phyloP scores from a whole-genome alignment of 202 grass and related monocot species.

The Panicum hallii region DNA sequence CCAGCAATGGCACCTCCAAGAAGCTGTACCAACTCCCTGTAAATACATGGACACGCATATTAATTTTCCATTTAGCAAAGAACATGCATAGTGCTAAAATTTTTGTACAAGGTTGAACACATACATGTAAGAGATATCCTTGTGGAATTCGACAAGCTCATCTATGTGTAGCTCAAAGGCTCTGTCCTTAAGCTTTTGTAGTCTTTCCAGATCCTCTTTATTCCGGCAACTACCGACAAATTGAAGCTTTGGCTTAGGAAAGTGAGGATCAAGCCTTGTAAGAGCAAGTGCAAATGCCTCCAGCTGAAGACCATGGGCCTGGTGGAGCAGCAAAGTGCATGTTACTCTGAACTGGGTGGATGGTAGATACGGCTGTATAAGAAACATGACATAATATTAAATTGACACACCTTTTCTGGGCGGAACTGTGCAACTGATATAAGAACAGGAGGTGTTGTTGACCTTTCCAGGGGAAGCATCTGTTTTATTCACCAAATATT shows the following conservation, averaged over 20 bases:
- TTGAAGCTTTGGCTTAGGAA: constrained; percentile 73
- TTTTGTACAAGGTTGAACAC: background rate
- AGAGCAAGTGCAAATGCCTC: constrained; percentile 87
- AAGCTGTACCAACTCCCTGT: constrained; percentile 79
- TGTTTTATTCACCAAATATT: constrained; percentile 55
- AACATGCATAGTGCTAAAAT: background rate
- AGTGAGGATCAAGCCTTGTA: constrained; percentile 59
- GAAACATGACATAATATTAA: constrained; percentile 9
- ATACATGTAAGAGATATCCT: constrained; percentile 80
- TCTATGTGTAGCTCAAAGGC: constrained; percentile 72
- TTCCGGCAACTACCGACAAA: constrained; percentile 91
- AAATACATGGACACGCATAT: constrained; percentile 10
- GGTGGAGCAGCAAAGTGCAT: constrained; percentile 27
- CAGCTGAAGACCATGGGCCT: constrained; percentile 92
- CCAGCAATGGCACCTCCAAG: constrained; percentile 77
- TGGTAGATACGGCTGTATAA: background rate
- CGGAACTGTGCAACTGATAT: constrained; percentile 97
- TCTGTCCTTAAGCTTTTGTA: constrained; percentile 82
- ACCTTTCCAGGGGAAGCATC: constrained; percentile 84
- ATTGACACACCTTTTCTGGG: constrained; percentile 79
- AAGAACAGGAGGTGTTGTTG: constrained; percentile 68
- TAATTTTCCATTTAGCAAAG: background rate
- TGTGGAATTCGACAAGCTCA: constrained; percentile 84
- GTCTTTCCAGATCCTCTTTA: constrained; percentile 79
- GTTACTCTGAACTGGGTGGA: constrained; percentile 36